Evolutionary conservation across 768 basidiomycete genomes (phyloP).

Genomic region (Rhodotorula taiwanensis): DNA sequence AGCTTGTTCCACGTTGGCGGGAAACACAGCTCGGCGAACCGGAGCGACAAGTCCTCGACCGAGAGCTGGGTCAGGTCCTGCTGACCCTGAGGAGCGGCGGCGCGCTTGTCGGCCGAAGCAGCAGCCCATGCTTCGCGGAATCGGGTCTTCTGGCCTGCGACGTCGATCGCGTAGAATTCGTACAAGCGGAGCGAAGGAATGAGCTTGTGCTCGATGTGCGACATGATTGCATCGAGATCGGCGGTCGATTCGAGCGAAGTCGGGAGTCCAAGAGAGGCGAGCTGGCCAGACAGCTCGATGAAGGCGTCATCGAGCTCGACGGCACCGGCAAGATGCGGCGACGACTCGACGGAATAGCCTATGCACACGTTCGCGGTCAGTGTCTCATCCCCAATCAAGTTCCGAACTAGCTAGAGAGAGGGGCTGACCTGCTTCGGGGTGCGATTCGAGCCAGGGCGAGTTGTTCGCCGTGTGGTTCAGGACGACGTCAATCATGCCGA

Average conservation of each 20-base stretch:
- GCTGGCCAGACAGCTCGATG: slow-evolving; percentile 65
- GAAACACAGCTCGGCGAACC: slow-evolving; percentile 33
- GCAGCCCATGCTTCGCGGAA: slow-evolving; percentile 54
- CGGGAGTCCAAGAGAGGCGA: slow-evolving; percentile 64
- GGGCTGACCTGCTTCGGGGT: slow-evolving; percentile 86
- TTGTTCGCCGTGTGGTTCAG: slow-evolving; percentile 96
- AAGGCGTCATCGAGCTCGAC: slow-evolving; percentile 84
- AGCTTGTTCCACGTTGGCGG: slow-evolving; percentile 29
- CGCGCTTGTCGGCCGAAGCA: neutral
- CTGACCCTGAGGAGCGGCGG: slow-evolving; percentile 57
- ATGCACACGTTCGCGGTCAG: neutral
- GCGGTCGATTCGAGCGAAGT: slow-evolving; percentile 57
- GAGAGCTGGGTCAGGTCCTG: slow-evolving; percentile 52
- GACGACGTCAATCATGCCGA: slow-evolving; percentile 89
- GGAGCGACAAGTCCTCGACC: slow-evolving; percentile 52
- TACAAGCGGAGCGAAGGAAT: slow-evolving; percentile 63
- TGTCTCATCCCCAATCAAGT: too few relatives aligned
- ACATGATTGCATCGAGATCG: slow-evolving; percentile 64
- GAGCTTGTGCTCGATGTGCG: slow-evolving; percentile 57
- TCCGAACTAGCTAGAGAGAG: neutral
- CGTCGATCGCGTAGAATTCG: slow-evolving; percentile 90
- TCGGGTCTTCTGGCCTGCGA: slow-evolving; percentile 56
- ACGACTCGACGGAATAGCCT: slow-evolving; percentile 86
- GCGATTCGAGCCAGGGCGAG: slow-evolving; percentile 79
- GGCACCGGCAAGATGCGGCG: slow-evolving; percentile 86